A percentile compares a stretch with the other conserved stretches of the same genome.
Conservation (phyloP, 441 rosid genomes). For the Biscutella laevigata region DNA sequence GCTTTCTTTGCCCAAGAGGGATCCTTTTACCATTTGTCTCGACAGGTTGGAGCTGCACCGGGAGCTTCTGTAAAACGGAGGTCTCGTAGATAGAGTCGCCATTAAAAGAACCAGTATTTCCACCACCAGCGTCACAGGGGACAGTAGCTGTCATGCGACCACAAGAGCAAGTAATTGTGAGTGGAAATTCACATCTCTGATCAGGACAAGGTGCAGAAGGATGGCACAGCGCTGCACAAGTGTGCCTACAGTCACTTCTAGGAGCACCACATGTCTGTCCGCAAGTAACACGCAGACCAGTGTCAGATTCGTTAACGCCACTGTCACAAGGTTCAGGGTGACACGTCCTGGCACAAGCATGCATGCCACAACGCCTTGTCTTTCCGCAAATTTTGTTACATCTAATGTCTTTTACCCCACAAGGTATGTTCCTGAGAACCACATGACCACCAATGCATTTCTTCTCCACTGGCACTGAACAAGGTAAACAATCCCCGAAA, state of each 20-base stretch:
- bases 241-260: slow-evolving; percentile 80
- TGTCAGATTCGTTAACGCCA: slow-evolving; percentile 27
- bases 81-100: slow-evolving; percentile 42
- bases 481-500: slow-evolving; percentile 93
- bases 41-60: slow-evolving; percentile 59
- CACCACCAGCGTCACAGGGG: slow-evolving; percentile 91
- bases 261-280: slow-evolving; percentile 94
- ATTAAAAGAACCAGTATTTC: slow-evolving; percentile 29
- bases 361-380: slow-evolving; percentile 90
- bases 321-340: slow-evolving; percentile 73
- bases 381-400: slow-evolving; percentile 88
- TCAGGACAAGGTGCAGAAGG: slow-evolving; percentile 81
- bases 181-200: slow-evolving; percentile 69
- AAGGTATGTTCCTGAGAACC: slow-evolving; percentile 87
- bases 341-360: slow-evolving; percentile 87
- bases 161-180: slow-evolving; percentile 70
- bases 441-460: slow-evolving; percentile 93
- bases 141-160: slow-evolving; percentile 65
- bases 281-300: slow-evolving; percentile 53
- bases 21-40: slow-evolving; percentile 48
- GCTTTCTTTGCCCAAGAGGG: slow-evolving; percentile 91
- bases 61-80: slow-evolving; percentile 63
- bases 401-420: slow-evolving; percentile 88
- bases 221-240: slow-evolving; percentile 72
- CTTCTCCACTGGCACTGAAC: slow-evolving; percentile 82